Conservation (phyloP, 2,329 filamentous ascomycete species). For the Fusarium guadeloupense region DNA sequence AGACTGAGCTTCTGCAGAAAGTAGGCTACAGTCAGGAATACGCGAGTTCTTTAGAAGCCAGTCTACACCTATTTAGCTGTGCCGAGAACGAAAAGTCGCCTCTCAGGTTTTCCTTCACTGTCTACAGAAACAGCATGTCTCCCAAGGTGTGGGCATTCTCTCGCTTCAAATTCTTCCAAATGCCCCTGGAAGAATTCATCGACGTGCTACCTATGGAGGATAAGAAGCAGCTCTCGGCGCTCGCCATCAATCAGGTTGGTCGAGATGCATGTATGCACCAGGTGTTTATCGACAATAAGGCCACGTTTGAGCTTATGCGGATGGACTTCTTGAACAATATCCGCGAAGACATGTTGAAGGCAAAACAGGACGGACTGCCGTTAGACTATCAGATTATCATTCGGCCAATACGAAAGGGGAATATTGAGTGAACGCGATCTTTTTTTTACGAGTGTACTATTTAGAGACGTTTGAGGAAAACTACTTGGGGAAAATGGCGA, state of each 20-base stretch:
- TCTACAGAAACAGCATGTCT: slow-evolving; percentile 9
- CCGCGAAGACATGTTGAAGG: slow-evolving; percentile 6
- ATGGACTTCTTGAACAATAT: slow-evolving; percentile 3
- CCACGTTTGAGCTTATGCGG: slow-evolving; percentile 12
- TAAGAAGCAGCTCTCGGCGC: slow-evolving; percentile 11
- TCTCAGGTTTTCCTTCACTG: slow-evolving; percentile 8
- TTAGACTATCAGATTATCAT: slow-evolving; percentile 28
- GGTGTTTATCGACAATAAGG: slow-evolving; percentile 25
- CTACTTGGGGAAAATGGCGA: too few relatives aligned
- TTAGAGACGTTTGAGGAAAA: neutral
- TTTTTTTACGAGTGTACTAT: neutral
- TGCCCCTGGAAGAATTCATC: slow-evolving; percentile 14
- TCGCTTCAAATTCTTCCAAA: slow-evolving; percentile 12
- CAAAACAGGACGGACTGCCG: neutral
- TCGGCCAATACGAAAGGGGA: slow-evolving; percentile 2
- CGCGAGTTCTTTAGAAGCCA: too few relatives aligned
- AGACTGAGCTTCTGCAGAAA: neutral
- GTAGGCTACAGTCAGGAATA: too few relatives aligned
- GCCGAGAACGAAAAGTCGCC: too few relatives aligned
- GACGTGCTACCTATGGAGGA: slow-evolving; percentile 11
- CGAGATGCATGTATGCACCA: neutral
- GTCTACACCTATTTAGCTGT: too few relatives aligned
- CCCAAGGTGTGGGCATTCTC: too few relatives aligned
- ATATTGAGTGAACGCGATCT: neutral
- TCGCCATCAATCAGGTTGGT: slow-evolving; percentile 10